A percentile compares a stretch with the other conserved stretches of the same genome.
These are phyloP conservation scores for Curvularia eragrostidis DNA, from an alignment of 2,329 filamentous ascomycete species.

Conservation along the genomic window DNA sequence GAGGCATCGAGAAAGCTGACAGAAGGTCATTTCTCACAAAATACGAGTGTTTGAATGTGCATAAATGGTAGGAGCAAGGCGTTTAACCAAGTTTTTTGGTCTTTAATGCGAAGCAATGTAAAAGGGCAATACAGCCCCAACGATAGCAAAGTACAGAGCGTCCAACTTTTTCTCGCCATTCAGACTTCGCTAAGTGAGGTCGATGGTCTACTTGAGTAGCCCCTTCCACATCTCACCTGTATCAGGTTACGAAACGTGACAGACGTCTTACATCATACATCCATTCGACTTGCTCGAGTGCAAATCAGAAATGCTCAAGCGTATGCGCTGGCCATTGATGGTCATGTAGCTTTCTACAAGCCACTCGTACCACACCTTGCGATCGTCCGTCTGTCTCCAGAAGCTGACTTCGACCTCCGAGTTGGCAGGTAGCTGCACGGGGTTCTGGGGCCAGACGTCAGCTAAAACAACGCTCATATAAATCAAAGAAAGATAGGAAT, in stretches of 20 bases:
- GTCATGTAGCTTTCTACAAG: constrained; percentile 82
- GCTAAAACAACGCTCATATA: background rate
- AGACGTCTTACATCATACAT: constrained; percentile 46
- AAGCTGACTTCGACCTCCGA: constrained; percentile 89
- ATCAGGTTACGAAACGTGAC: background rate
- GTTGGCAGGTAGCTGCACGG: constrained; percentile 82
- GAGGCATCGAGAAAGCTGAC: background rate
- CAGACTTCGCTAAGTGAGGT: background rate
- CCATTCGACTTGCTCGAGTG: constrained; percentile 50
- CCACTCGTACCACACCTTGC: constrained; percentile 99
- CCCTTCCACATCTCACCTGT: background rate
- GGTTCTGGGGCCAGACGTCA: constrained; percentile 65
- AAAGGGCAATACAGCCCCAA: background rate
- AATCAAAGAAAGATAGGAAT: background rate
- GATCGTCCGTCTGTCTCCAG: constrained; percentile 94
- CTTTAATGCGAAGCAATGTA: background rate
- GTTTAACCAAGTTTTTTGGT: background rate
- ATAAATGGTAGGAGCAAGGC: background rate
- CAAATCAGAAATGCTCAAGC: constrained; percentile 61
- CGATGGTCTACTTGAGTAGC: background rate
- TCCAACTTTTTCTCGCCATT: background rate
- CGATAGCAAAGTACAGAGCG: background rate
- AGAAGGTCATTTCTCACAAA: background rate
- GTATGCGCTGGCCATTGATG: constrained; percentile 67
- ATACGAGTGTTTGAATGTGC: background rate